Evolutionary conservation across 768 basidiomycete genomes (phyloP).

Genomic region (Suillus bovinus): DNA sequence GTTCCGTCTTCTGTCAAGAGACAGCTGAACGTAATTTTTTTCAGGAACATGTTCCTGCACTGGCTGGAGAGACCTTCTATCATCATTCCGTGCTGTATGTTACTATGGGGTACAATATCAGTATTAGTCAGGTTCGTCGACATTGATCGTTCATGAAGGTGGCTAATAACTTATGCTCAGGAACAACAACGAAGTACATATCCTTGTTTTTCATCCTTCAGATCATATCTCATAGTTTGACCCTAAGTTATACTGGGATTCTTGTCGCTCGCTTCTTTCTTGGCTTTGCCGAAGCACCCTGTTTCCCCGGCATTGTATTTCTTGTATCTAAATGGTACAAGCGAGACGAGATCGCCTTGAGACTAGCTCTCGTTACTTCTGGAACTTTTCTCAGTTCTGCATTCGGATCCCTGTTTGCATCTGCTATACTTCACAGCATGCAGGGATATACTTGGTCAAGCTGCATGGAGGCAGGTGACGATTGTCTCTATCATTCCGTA

Average conservation of each 20-base stretch:
- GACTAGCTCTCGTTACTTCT: constrained; percentile 36
- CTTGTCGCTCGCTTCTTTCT: constrained; percentile 11
- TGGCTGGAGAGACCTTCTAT: constrained; percentile 30
- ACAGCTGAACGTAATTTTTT: neutral
- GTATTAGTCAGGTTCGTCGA: constrained; percentile 34
- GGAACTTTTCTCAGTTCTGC: constrained; percentile 46
- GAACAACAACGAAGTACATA: constrained; percentile 7
- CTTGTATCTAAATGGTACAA: constrained; percentile 28
- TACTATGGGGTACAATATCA: constrained; percentile 39
- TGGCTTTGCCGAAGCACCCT: constrained; percentile 10
- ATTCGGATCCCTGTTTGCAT: constrained; percentile 45
- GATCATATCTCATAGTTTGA: neutral
- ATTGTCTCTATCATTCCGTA: neutral
- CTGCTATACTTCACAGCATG: constrained; percentile 43
- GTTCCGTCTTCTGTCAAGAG: neutral
- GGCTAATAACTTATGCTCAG: neutral
- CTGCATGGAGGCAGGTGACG: constrained; percentile 39
- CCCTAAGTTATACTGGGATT: constrained; percentile 3
- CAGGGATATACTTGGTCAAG: constrained; percentile 38
- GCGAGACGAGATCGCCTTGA: constrained; percentile 38
- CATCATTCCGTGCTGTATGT: constrained; percentile 27
- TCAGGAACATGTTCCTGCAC: constrained; percentile 34
- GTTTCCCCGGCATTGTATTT: constrained; percentile 1
- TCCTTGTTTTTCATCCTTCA: neutral
- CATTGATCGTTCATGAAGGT: neutral